phyloP scores from a whole-genome alignment of 2,329 filamentous ascomycete species.

The Cephalotrichum gorgonifer region DNA sequence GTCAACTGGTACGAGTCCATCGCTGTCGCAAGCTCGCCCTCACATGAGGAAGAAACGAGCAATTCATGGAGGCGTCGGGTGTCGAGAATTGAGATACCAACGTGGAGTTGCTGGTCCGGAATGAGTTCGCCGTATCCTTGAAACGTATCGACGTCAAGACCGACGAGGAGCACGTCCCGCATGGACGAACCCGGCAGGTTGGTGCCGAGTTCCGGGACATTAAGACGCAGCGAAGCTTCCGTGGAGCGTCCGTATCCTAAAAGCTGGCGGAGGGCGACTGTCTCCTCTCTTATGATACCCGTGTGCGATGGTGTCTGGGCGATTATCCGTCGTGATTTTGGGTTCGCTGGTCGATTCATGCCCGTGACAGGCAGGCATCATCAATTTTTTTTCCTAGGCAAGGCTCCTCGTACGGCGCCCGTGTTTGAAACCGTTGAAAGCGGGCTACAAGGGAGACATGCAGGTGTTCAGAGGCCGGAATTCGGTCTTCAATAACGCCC shows the following conservation, averaged over 20 bases:
- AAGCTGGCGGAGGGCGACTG: constrained; percentile 5
- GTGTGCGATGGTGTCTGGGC: constrained; percentile 2
- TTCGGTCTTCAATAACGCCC: too few relatives aligned
- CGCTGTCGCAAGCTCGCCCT: neutral
- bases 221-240: constrained; percentile 1
- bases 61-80: constrained; percentile 2
- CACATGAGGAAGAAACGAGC: neutral
- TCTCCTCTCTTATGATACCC: constrained; percentile 9
- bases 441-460: too few relatives aligned
- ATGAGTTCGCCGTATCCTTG: constrained; percentile 7
- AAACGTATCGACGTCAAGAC: constrained; percentile 9
- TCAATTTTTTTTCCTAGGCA: too few relatives aligned
- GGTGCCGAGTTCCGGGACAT: neutral
- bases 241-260: constrained; percentile 1
- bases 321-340: neutral
- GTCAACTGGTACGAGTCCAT: constrained; percentile 7
- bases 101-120: constrained; percentile 7
- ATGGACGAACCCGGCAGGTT: constrained; percentile 4
- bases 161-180: constrained; percentile 7
- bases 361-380: too few relatives aligned
- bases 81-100: constrained; percentile 6
- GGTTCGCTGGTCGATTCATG: too few relatives aligned
- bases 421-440: too few relatives aligned
- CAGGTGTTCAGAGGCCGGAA: too few relatives aligned
- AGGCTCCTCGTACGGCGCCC: too few relatives aligned